These are phyloP conservation scores for Saprolegnia parasitica DNA, from an alignment of 352 stramenopile species.

Conservation along the genomic window DNA sequence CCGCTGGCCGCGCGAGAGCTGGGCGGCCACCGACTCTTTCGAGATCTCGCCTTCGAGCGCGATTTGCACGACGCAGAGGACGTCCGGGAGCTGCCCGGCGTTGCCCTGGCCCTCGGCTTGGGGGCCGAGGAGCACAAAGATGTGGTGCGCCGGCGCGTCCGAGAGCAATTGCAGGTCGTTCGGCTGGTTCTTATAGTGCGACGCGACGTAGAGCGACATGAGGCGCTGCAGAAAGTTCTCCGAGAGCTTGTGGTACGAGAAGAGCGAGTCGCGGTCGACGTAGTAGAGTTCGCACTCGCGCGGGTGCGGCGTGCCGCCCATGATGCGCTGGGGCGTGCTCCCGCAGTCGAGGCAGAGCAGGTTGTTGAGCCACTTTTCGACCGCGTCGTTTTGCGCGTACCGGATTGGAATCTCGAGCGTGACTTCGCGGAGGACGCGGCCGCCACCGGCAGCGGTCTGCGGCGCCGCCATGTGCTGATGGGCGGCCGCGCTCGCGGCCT, in stretches of 20 bases:
- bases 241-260: constrained; percentile 98
- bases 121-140: constrained; percentile 97
- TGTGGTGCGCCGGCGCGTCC: constrained; percentile 96
- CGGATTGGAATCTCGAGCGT: constrained; percentile 97
- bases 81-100: constrained; percentile 92
- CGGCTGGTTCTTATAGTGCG: constrained; percentile 99
- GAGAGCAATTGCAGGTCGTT: constrained; percentile 99
- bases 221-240: constrained; percentile 93
- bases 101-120: constrained; percentile 87
- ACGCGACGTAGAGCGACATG: constrained; percentile 96
- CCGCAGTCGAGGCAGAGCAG: constrained; percentile 95
- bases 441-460: constrained; percentile 42
- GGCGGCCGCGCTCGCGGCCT: constrained; percentile 84
- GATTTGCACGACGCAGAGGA: constrained; percentile 97
- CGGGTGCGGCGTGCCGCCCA: constrained; percentile 92
- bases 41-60: constrained; percentile 97
- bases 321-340: constrained; percentile 78
- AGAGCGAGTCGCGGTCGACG: constrained; percentile 98
- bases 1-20: constrained; percentile 94
- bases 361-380: constrained; percentile 97
- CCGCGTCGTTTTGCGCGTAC: constrained; percentile 92
- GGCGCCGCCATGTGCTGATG: constrained; percentile 40
- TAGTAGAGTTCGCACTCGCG: constrained; percentile 97
- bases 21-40: constrained; percentile 92
- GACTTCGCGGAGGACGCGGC: constrained; percentile 90